Percentiles rank a stretch among this genome's conserved stretches.
These are phyloP conservation scores for Solanum piurae DNA, from an alignment of 257 asterid genomes.

Conservation along the genomic window DNA sequence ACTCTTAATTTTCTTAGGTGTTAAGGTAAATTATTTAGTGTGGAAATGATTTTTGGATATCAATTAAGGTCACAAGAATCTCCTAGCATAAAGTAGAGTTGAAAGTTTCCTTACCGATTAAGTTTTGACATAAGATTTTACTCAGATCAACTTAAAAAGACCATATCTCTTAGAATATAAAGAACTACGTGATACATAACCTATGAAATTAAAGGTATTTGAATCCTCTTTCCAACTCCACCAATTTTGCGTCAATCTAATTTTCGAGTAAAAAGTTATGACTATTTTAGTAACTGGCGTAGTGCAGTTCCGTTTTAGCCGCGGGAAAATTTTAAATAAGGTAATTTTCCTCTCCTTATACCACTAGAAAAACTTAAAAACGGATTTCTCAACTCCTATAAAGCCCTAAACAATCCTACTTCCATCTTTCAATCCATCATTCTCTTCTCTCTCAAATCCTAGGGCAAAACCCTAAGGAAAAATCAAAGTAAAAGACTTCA, in stretches of 20 bases:
- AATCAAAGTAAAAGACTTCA: too few relatives aligned
- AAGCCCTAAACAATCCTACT: too few relatives aligned
- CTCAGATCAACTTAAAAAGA: background rate
- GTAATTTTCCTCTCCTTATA: too few relatives aligned
- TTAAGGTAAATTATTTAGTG: background rate
- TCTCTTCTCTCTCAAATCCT: too few relatives aligned
- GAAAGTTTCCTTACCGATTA: background rate
- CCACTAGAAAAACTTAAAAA: too few relatives aligned
- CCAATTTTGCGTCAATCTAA: background rate
- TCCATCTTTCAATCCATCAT: too few relatives aligned
- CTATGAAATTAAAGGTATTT: too few relatives aligned
- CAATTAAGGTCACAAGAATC: background rate
- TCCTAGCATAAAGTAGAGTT: background rate
- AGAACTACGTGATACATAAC: background rate
- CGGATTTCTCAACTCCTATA: too few relatives aligned
- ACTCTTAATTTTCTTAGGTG: too few relatives aligned
- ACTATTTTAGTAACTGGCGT: background rate
- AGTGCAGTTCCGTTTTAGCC: background rate
- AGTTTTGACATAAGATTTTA: background rate
- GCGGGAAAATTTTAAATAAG: background rate
- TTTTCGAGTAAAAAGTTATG: background rate
- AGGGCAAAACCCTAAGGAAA: too few relatives aligned
- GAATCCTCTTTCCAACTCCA: background rate
- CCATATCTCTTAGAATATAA: background rate
- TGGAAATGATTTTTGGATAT: background rate